Conservation (phyloP, 2,329 filamentous ascomycete genomes). For the Aspergillus viridinutans region DNA sequence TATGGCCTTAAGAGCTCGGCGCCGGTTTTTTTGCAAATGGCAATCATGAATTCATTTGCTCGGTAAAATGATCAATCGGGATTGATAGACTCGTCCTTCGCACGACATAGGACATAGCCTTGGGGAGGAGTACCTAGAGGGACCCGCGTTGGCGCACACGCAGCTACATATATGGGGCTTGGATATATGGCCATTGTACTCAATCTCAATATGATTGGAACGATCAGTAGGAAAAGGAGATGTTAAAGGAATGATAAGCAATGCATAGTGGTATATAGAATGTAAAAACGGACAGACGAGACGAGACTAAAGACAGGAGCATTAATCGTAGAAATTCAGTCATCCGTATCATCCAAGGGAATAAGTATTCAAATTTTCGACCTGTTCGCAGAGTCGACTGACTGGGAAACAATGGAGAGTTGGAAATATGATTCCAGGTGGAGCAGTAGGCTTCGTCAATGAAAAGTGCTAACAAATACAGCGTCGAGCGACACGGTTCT, state of each 20-base stretch:
- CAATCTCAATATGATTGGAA: not conserved
- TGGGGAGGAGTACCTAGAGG: not conserved
- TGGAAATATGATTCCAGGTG: not conserved
- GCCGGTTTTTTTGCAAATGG: not conserved
- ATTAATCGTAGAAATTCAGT: not conserved
- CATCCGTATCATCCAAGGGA: not conserved
- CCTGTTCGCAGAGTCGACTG: not conserved
- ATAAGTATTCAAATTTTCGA: not conserved
- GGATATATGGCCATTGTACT: not conserved
- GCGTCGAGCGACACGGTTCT: not conserved
- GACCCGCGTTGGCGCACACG: not conserved
- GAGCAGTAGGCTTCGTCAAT: not conserved
- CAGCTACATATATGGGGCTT: not conserved
- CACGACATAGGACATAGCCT: not conserved
- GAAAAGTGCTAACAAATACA: not conserved
- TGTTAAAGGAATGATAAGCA: not conserved
- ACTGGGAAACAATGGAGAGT: not conserved
- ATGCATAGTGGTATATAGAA: not conserved
- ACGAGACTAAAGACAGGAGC: not conserved
- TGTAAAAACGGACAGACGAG: not conserved
- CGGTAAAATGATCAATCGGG: not conserved
- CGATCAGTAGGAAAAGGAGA: not conserved
- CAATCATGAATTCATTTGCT: not conserved
- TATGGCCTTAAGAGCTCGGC: not conserved
- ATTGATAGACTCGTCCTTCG: not conserved